Evolutionary conservation across 768 basidiomycete species (phyloP), one percentile per base, ranked within the genome.

Genomic region (Amanita pseudoporphyria): DNA sequence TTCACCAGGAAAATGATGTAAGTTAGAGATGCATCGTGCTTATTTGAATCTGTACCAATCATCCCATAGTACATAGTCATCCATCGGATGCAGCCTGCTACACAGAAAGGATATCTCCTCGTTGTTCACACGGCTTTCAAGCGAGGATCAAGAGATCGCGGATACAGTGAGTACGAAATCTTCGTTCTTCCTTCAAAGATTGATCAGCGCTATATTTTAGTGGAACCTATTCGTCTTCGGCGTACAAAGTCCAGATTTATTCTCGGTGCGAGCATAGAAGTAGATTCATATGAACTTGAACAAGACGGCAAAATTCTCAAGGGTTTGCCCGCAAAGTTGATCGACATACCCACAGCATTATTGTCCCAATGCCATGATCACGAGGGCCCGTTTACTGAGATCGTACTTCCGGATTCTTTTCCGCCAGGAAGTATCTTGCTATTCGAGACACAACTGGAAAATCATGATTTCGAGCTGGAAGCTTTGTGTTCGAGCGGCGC

Each of bases 391-490:
- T 89, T 73, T 64, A 77, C 84, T 18, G 87, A 92, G 62, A 81
- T 98, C 52, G 58, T 76, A 16, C 79, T 96, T 1, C 96, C 96
- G 0, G 84, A 92, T 32, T 70, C 72, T 57, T 99, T 98, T 67
- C 93, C 94, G n/a, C 93, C 95, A 0, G 95, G 95, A 9, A 91
- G 88, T 52, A 79, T 98, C 59, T 82, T 97, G 85, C 58, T 99
- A 16, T 97, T 97, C 60, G 80, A 84, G 60, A 96, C 94, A 0
- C 81, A 87, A 55, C 72, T 89, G 44, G 78, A 89, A 56, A 81
- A 83, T 19, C 67, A 86, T 49, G 87, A 91, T 51, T 54, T 74
- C 2, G 66, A 73, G 0, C 72, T 98, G 2, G 95, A 96, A 53
- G 61, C 62, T 2, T 81, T 87, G 57, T 95, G 91, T 64, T 67